Conservation (phyloP, 2,329 filamentous ascomycete species). For the Ascochyta rabiei region DNA sequence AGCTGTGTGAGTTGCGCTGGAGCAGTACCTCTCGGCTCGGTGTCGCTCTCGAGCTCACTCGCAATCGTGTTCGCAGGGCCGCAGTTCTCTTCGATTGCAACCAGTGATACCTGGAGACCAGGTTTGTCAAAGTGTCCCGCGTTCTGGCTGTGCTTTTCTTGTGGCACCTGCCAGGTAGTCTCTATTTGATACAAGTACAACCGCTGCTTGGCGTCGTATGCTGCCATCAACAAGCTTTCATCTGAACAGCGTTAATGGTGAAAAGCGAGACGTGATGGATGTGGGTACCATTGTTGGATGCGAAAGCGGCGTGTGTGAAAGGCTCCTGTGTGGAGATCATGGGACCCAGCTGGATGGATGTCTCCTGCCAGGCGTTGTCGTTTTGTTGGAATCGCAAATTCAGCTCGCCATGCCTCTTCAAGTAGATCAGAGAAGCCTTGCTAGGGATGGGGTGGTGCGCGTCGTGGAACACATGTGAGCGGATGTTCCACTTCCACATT, state of each 20-base stretch:
- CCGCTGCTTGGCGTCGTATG: slow-evolving; percentile 73
- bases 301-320: slow-evolving; percentile 51
- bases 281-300: slow-evolving; percentile 71
- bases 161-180: slow-evolving; percentile 73
- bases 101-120: slow-evolving; percentile 34
- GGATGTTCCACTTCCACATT: slow-evolving; percentile 72
- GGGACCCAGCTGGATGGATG: slow-evolving; percentile 74
- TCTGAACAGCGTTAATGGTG: slow-evolving; percentile 30
- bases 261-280: no score
- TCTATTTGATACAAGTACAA: slow-evolving; percentile 75
- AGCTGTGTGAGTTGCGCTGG: slow-evolving; percentile 68
- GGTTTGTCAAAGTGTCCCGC: slow-evolving; percentile 49
- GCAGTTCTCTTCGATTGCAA: slow-evolving; percentile 41
- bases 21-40: slow-evolving; percentile 32
- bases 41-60: slow-evolving; percentile 30
- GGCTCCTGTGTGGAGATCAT: slow-evolving; percentile 65
- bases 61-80: slow-evolving; percentile 34
- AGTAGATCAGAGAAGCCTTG: slow-evolving; percentile 76
- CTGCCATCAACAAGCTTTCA: slow-evolving; percentile 65
- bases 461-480: slow-evolving; percentile 68
- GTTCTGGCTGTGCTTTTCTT: slow-evolving; percentile 61
- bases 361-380: slow-evolving; percentile 74
- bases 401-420: slow-evolving; percentile 76
- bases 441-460: slow-evolving; percentile 74
- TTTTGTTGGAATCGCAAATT: slow-evolving; percentile 79